These are phyloP conservation scores for Xylaria nigripes DNA, from an alignment of 495 filamentous ascomycete species.

Conservation along the genomic window DNA sequence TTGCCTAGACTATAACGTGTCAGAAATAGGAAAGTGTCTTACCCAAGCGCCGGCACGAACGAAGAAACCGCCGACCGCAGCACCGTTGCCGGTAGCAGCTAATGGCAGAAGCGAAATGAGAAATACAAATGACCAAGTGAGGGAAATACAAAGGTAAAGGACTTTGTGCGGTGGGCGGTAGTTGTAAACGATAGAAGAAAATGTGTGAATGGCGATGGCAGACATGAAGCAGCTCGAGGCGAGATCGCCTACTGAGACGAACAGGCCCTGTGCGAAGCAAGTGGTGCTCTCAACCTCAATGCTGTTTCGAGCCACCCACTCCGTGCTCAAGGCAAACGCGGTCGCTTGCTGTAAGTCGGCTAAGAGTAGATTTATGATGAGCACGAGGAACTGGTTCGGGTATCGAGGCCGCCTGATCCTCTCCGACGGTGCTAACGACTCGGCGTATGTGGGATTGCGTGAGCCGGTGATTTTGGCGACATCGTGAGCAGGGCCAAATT, in stretches of 20 bases:
- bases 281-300: conserved; percentile 48
- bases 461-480: conserved; percentile 8
- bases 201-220: conserved; percentile 63
- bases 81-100: conserved; percentile 40
- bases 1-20: neutral
- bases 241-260: conserved; percentile 63
- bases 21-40: conserved; percentile 18
- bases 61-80: conserved; percentile 44
- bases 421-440: conserved; percentile 14
- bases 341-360: conserved; percentile 66
- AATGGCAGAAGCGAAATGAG: conserved; percentile 50
- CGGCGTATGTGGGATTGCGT: neutral
- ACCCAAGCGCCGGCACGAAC: conserved; percentile 57
- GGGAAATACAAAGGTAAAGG: conserved; percentile 44
- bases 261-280: conserved; percentile 65
- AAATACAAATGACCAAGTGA: conserved; percentile 53
- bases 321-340: conserved; percentile 58
- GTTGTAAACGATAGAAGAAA: conserved; percentile 52
- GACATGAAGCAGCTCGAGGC: conserved; percentile 62
- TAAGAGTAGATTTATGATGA: conserved; percentile 66
- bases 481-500: conserved; percentile 18
- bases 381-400: conserved; percentile 62
- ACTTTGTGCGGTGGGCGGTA: conserved; percentile 46
- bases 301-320: conserved; percentile 48
- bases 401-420: conserved; percentile 10